These are phyloP conservation scores for Viola pubescens DNA, from an alignment of 441 rosid genomes.

Conservation along the genomic window DNA sequence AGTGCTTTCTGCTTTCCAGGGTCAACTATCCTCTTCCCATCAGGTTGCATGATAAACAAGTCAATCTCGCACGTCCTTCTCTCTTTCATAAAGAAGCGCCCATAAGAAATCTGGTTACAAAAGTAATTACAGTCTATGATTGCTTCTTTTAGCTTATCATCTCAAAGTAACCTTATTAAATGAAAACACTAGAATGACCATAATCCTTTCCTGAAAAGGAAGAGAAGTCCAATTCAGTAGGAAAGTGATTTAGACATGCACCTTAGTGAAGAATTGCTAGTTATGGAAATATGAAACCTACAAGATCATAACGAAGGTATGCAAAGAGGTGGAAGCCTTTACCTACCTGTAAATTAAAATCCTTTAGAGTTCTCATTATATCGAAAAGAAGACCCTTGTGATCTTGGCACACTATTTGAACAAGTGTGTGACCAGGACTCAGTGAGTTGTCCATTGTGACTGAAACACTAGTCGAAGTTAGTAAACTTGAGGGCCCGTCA, in stretches of 20 bases:
- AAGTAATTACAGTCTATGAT: slow-evolving; percentile 3
- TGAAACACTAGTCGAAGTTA: slow-evolving; percentile 40
- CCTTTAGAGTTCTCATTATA: slow-evolving; percentile 84
- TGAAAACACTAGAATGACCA: not conserved
- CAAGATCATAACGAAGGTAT: too few species aligned
- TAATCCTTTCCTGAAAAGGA: not conserved
- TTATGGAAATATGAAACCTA: too few species aligned
- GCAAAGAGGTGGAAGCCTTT: not conserved
- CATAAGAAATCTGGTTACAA: slow-evolving; percentile 66
- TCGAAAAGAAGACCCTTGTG: slow-evolving; percentile 90
- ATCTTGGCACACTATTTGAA: slow-evolving; percentile 74
- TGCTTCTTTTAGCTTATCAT: not conserved
- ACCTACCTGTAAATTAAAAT: slow-evolving; percentile 78
- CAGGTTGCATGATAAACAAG: slow-evolving; percentile 70
- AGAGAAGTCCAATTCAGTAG: not conserved
- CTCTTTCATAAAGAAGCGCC: slow-evolving; percentile 57
- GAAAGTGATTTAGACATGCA: not conserved
- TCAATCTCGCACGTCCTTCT: slow-evolving; percentile 67
- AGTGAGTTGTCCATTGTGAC: slow-evolving; percentile 63
- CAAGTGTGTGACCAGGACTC: slow-evolving; percentile 77
- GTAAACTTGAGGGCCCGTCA: slow-evolving; percentile 29
- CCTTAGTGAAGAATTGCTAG: not conserved
- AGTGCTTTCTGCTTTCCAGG: slow-evolving; percentile 63
- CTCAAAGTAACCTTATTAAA: not conserved
- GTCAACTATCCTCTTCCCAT: slow-evolving; percentile 80